Evolutionary conservation across 2,329 filamentous ascomycete genomes (phyloP), one percentile per base, ranked within the genome.

Genomic region (Fusarium veterinarium): DNA sequence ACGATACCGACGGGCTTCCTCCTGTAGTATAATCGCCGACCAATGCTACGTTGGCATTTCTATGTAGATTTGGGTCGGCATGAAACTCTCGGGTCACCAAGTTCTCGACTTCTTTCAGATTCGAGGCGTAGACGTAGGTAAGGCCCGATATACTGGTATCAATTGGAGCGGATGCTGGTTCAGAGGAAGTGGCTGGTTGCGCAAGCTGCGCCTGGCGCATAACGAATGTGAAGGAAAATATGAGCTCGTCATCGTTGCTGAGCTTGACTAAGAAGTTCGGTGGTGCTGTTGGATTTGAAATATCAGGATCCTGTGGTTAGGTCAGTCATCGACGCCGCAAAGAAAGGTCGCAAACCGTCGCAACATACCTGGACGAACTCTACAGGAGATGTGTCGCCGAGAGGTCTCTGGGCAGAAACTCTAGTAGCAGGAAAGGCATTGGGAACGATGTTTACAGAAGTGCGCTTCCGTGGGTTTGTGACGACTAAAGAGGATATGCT

Each of bases 61-160:
- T 98, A 85, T 99, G 96, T 62, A 99, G 86, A 79, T 99, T 99
- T 2, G 96, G 96, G 79, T 99, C 95, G 74, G 95, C 95, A 76
- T 98, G 95, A 78, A 99, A 98, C 81, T 99, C 96, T 76, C 95
- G 89, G 20, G 95, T 98, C 52, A 98, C 92, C 51, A 99, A 85
- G 75, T 96, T 98, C 79, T 98, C 96, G 60, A 99, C 90, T 78
- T 99, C 96, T 82, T 90, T 93, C 37, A 90, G 85, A 58, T 91
- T 97, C 1, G 95, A 94, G 45, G 94, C 95, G 81, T 95, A 95
- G 70, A 97, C 92, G 80, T 95, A 98, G 13, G 96, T 99, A 69
- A 99, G 87, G 57, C 95, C 95, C 67, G 92, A 95, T 77, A 99
- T 93, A 61, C 88, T 87, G 5, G 95, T 96, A 77, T 98, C 95